These are phyloP conservation scores for Warburgia ugandensis DNA, from an alignment of 164 flowering plant species.

Conservation along the genomic window DNA sequence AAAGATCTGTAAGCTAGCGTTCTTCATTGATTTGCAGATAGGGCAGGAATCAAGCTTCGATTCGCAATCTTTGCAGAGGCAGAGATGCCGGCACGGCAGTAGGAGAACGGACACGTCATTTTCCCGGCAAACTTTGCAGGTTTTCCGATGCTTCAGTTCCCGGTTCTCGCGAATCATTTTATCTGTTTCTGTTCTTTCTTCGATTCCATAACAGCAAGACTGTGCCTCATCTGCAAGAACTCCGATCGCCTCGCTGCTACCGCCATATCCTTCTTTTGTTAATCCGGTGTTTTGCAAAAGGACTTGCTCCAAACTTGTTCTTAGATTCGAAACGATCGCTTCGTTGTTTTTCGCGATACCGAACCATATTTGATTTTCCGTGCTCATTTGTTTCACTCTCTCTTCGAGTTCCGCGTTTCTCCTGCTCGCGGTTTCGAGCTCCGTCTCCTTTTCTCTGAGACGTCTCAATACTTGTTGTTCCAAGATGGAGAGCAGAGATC, in stretches of 20 bases:
- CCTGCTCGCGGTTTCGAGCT: conserved; percentile 17
- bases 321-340: conserved; percentile 20
- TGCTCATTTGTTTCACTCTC: conserved; percentile 24
- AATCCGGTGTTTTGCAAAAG: conserved; percentile 13
- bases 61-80: conserved; percentile 30
- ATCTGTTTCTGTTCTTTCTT: not conserved
- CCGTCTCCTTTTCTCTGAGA: conserved; percentile 21
- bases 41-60: conserved; percentile 20
- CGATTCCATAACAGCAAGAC: conserved; percentile 14
- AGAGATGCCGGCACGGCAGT: conserved; percentile 31
- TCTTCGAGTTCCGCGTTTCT: conserved; percentile 25
- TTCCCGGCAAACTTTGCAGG: conserved; percentile 21
- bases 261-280: conserved; percentile 27
- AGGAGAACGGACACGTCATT: conserved; percentile 23
- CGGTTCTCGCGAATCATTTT: conserved; percentile 5
- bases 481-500: conserved; percentile 9
- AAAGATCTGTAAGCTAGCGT: conserved; percentile 25
- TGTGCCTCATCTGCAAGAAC: conserved; percentile 13
- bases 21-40: conserved; percentile 21
- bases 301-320: conserved; percentile 19
- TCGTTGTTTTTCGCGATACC: conserved; percentile 26
- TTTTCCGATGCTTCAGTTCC: conserved; percentile 9
- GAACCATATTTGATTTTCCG: conserved; percentile 31
- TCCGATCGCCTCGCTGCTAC: conserved; percentile 10
- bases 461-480: conserved; percentile 16